These are phyloP conservation scores for Breviolum minutum DNA, from an alignment of 73 alveolate genomes.

Conservation along the genomic window DNA sequence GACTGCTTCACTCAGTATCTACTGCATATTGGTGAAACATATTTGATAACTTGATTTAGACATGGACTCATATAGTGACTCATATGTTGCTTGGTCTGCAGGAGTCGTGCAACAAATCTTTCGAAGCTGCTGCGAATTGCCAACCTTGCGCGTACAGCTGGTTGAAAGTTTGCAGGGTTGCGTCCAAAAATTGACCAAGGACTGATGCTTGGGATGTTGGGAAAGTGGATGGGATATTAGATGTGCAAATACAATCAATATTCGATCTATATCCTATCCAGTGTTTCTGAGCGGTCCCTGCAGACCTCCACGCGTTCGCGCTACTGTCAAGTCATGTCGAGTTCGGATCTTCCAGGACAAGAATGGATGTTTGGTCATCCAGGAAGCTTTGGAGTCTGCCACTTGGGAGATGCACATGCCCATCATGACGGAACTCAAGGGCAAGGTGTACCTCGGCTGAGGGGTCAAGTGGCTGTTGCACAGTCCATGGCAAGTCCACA, in stretches of 20 bases:
- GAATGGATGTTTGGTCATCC: slow-evolving; percentile 86
- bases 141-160: slow-evolving; percentile 41
- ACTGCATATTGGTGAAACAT: background rate
- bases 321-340: no score
- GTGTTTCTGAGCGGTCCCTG: background rate
- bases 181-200: slow-evolving; percentile 73
- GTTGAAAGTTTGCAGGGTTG: slow-evolving; percentile 66
- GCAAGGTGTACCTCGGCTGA: slow-evolving; percentile 48
- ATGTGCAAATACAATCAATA: background rate
- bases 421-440: slow-evolving; percentile 55
- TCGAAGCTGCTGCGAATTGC: slow-evolving; percentile 49
- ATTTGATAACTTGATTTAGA: background rate
- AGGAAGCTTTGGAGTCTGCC: slow-evolving; percentile 69
- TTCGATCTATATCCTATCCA: background rate
- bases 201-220: background rate
- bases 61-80: background rate
- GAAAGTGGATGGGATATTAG: background rate
- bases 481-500: no score
- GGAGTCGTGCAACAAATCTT: slow-evolving; percentile 93
- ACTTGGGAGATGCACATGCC: slow-evolving; percentile 71
- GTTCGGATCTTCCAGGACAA: slow-evolving; percentile 26
- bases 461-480: background rate
- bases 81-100: background rate
- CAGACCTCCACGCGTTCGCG: background rate
- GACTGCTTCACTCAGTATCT: background rate